Percentiles rank a stretch among this genome's conserved stretches.
These are phyloP conservation scores for Alisma plantagoaquatica DNA, from an alignment of 106 monocot species.

Conservation along the genomic window DNA sequence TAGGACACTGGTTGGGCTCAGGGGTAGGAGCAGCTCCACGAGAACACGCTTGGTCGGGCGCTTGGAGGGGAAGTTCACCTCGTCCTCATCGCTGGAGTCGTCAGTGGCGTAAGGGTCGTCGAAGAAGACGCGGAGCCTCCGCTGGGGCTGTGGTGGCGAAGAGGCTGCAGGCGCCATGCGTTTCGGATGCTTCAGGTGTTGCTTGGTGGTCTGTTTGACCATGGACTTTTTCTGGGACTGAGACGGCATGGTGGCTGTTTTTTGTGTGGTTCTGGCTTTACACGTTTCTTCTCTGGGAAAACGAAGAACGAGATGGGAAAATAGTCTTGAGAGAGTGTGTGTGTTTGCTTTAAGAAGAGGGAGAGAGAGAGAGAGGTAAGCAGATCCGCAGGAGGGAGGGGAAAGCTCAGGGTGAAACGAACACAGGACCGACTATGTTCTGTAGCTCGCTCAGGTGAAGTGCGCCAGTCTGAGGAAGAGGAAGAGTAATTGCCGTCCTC, in stretches of 20 bases:
- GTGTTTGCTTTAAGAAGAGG: background rate
- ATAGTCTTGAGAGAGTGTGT: too few species aligned
- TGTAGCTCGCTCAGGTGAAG: background rate
- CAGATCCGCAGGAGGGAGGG: background rate
- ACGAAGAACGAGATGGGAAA: too few species aligned
- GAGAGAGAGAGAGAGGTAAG: background rate
- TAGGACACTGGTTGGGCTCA: background rate
- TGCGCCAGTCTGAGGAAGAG: slow-evolving; percentile 15
- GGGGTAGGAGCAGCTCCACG: slow-evolving; percentile 16
- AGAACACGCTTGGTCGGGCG: slow-evolving; percentile 7
- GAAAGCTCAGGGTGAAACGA: background rate
- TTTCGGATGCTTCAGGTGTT: background rate
- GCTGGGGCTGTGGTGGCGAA: too few species aligned
- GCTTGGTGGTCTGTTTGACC: background rate
- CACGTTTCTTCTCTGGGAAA: too few species aligned
- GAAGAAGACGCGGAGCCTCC: slow-evolving; percentile 24
- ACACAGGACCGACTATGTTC: background rate
- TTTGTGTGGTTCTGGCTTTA: too few species aligned
- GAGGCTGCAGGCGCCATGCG: background rate
- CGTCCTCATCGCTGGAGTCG: slow-evolving; percentile 16
- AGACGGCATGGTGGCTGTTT: background rate
- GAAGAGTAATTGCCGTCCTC: slow-evolving; percentile 10
- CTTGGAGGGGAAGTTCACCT: background rate
- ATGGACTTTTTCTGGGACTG: slow-evolving; percentile 2
- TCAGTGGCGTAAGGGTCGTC: slow-evolving; percentile 47